Evolutionary conservation across 345 rosid species (phyloP), one percentile per base, ranked within the genome.

Genomic region (Eucalyptus regnans): DNA sequence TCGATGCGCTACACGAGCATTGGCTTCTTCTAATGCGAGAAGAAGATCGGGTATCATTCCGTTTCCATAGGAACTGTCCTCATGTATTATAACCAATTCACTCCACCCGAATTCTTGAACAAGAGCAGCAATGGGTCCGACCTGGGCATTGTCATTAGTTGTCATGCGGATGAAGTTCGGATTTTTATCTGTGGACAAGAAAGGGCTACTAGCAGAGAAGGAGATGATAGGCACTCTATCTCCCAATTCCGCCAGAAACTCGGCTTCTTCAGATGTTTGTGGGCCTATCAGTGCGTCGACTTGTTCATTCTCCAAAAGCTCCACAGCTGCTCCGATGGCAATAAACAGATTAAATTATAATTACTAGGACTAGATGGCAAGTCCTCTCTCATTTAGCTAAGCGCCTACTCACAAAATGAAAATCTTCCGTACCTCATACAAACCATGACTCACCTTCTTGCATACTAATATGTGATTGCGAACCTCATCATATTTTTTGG

Each of bases 91-190:
- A 25, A 90, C 88, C 20, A 87, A 48, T n/a, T 88, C 89, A 71
- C 87, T 89, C 93, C 92, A 92, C n/a, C 89, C 88, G 5, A 79
- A 92, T 9, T 87, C 37, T 86, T 89, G 60, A 64, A 91, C 76
- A 9, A 91, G 80, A 52, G 89, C 89, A 49, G 84, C 86, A 17
- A 90, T 79, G 58, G 90, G 89, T 58, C 9, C 41, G 8, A 87
- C 90, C 86, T 89, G 90, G 33, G 37, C 12, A 8, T 89, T 87
- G 64, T 90, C 93, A 54, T 88, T 49, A 4, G 66, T 87, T 29
- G 89, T 33, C 9, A 87, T 60, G 17, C 93, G 92, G 27, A 92
- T 29, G 76, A 92, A 92, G 79, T 86, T 90, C 3, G 86, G 79
- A 29, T 54, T 90, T 25, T 49, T 64, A 12, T 10, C 25, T 18